A percentile compares a stretch with the other conserved stretches of the same genome.
phyloP scores from a whole-genome alignment of 495 filamentous ascomycete genomes.

The Talaromyces trachyspermus region DNA sequence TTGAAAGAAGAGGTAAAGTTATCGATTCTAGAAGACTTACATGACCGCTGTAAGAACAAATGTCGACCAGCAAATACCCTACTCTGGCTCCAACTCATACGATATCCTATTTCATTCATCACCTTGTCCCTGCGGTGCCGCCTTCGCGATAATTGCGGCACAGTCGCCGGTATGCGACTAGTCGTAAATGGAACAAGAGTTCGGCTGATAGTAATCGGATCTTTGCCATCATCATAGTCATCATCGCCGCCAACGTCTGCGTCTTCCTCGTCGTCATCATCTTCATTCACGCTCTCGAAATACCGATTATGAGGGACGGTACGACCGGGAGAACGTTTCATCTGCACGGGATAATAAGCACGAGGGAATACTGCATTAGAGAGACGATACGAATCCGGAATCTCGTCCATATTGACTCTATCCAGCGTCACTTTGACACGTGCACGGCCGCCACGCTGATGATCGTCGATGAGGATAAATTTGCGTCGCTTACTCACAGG shows the following conservation, averaged over 20 bases:
- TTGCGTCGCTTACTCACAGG: slow-evolving; percentile 86
- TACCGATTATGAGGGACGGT: slow-evolving; percentile 57
- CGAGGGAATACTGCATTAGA: slow-evolving; percentile 83
- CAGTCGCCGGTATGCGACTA: too few species aligned
- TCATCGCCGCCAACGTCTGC: slow-evolving; percentile 53
- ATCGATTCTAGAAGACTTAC: slow-evolving; percentile 51
- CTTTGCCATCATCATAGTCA: slow-evolving; percentile 47
- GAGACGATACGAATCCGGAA: slow-evolving; percentile 88
- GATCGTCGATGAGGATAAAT: slow-evolving; percentile 92
- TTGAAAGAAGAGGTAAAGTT: background rate
- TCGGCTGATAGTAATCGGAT: slow-evolving; percentile 38
- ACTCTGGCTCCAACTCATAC: slow-evolving; percentile 93
- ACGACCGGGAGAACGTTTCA: slow-evolving; percentile 66
- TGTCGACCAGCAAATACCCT: slow-evolving; percentile 76
- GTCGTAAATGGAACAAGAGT: slow-evolving; percentile 58
- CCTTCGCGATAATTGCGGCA: slow-evolving; percentile 60
- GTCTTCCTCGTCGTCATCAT: slow-evolving; percentile 48
- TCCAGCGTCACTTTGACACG: slow-evolving; percentile 85
- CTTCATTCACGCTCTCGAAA: too few species aligned
- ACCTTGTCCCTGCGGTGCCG: slow-evolving; percentile 70
- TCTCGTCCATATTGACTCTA: slow-evolving; percentile 81
- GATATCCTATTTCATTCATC: slow-evolving; percentile 86
- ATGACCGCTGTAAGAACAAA: slow-evolving; percentile 84
- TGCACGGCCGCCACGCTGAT: slow-evolving; percentile 65
- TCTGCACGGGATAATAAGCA: slow-evolving; percentile 80